Evolutionary conservation across 2,329 filamentous ascomycete species (phyloP).

Genomic region (Periconia digitata): DNA sequence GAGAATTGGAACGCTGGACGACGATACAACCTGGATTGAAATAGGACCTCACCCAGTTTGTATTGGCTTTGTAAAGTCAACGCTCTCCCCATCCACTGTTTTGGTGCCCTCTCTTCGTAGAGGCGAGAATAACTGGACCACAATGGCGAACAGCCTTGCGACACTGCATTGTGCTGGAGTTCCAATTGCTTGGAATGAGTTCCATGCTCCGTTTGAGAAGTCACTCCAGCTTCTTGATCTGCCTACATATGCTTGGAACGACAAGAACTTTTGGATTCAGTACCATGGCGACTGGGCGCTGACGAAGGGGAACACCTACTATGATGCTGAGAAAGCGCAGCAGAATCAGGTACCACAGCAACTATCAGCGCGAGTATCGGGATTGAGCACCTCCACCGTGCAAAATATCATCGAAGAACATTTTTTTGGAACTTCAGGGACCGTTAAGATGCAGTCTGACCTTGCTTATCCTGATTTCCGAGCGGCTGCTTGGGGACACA

Average conservation of each 20-base stretch:
- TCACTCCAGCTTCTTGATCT: constrained; percentile 10
- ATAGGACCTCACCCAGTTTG: constrained; percentile 16
- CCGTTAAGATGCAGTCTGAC: too few relatives aligned
- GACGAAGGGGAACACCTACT: too few relatives aligned
- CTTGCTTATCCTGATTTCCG: too few relatives aligned
- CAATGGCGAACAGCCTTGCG: constrained; percentile 46
- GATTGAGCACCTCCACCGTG: constrained; percentile 35
- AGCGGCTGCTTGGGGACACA: too few relatives aligned
- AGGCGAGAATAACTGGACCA: constrained; percentile 20
- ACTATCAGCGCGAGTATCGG: constrained; percentile 2
- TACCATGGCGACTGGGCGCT: constrained; percentile 39
- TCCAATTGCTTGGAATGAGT: constrained; percentile 63
- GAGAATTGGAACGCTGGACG: neutral
- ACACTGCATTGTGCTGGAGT: constrained; percentile 53
- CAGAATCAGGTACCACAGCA: neutral
- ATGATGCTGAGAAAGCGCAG: neutral
- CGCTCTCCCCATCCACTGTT: constrained; percentile 17
- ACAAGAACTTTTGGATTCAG: constrained; percentile 43
- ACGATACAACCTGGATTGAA: constrained; percentile 22
- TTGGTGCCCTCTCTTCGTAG: constrained; percentile 6
- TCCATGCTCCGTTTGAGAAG: constrained; percentile 40
- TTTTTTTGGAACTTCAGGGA: constrained; percentile 21
- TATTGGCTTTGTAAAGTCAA: constrained; percentile 16
- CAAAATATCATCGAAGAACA: constrained; percentile 43
- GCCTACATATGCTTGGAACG: constrained; percentile 42